Conservation (phyloP, 371 early-diverging fungal species). For the Syncephalastrum sp. region DNA sequence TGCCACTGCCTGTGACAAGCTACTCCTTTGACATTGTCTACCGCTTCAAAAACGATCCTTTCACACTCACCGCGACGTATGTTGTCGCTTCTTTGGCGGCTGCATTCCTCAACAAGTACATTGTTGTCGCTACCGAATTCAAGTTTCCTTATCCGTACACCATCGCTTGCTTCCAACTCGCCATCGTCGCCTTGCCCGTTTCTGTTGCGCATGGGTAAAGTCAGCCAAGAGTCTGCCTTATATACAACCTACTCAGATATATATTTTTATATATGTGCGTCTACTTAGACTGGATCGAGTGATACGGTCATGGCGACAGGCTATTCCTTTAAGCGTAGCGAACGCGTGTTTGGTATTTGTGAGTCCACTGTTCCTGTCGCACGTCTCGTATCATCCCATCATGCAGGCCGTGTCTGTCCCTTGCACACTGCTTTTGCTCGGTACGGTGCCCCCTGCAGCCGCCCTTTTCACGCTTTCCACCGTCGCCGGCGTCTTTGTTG, state of each 20-base stretch:
- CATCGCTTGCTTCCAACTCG: constrained; percentile 10
- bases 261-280: too few relatives aligned
- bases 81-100: constrained; percentile 7
- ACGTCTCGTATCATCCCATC: constrained; percentile 10
- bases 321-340: not conserved
- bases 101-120: constrained; percentile 1
- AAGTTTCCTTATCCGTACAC: constrained; percentile 14
- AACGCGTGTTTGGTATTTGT: constrained; percentile 5
- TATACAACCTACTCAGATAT: too few relatives aligned
- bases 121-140: constrained; percentile 9
- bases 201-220: too few relatives aligned
- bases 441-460: constrained; percentile 6
- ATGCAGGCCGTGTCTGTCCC: constrained; percentile 3
- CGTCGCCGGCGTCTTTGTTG: not conserved
- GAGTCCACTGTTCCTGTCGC: constrained; percentile 11
- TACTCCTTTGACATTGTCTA: not conserved
- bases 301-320: not conserved
- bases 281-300: not conserved
- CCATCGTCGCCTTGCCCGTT: constrained; percentile 1
- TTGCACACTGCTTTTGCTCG: constrained; percentile 6
- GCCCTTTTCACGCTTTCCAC: not conserved
- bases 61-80: not conserved
- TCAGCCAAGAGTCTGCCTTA: too few relatives aligned
- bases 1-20: constrained; percentile 1
- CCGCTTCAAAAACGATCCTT: not conserved